These are phyloP conservation scores for Cladosporium sp. DNA, from an alignment of 2,329 filamentous ascomycete species.

Conservation along the genomic window DNA sequence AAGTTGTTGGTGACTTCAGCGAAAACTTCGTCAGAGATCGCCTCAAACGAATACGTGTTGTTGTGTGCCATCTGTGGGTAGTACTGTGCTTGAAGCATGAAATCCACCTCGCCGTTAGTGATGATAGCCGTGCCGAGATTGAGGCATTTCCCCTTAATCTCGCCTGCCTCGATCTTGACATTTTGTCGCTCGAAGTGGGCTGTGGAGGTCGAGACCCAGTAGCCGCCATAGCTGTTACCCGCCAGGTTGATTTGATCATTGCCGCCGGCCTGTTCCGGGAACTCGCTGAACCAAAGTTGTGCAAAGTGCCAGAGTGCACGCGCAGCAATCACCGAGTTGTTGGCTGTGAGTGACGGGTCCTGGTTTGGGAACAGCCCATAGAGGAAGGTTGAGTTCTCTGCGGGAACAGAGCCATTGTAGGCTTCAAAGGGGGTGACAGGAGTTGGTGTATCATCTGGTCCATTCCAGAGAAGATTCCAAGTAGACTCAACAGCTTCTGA, in stretches of 20 bases:
- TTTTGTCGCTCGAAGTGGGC: slow-evolving; percentile 58
- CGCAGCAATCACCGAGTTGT: slow-evolving; percentile 19
- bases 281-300: slow-evolving; percentile 43
- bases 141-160: slow-evolving; percentile 42
- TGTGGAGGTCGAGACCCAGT: slow-evolving; percentile 59
- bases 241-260: slow-evolving; percentile 19
- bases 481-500: slow-evolving; percentile 60
- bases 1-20: slow-evolving; percentile 37
- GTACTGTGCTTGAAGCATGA: slow-evolving; percentile 53
- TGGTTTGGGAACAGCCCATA: slow-evolving; percentile 21
- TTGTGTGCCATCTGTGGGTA: slow-evolving; percentile 55
- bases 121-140: slow-evolving; percentile 60
- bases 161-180: slow-evolving; percentile 40
- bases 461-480: slow-evolving; percentile 42
- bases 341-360: slow-evolving; percentile 14
- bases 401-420: slow-evolving; percentile 14
- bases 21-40: slow-evolving; percentile 47
- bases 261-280: slow-evolving; percentile 17
- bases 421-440: slow-evolving; percentile 28
- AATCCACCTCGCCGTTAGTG: slow-evolving; percentile 67
- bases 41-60: slow-evolving; percentile 61
- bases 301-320: slow-evolving; percentile 59
- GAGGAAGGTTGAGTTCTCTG: slow-evolving; percentile 21
- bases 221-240: slow-evolving; percentile 42
- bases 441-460: slow-evolving; percentile 16